A percentile compares a stretch with the other conserved stretches of the same genome.
Conservation (phyloP, 2,329 filamentous ascomycete genomes). For the Huntiella abstrusa region DNA sequence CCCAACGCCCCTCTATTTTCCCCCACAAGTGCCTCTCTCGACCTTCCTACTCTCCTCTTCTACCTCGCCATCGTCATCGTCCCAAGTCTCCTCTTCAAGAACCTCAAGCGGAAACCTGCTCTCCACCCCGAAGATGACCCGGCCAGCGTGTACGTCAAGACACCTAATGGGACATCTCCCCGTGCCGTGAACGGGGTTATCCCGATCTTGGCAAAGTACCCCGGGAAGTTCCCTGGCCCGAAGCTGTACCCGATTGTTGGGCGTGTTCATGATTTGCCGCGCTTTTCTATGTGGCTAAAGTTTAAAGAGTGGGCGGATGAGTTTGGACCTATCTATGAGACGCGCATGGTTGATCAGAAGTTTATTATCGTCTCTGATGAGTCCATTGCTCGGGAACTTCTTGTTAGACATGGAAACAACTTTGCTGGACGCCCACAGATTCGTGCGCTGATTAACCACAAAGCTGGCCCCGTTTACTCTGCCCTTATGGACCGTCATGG, state of each 20-base stretch:
- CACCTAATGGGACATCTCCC: conserved; percentile 12
- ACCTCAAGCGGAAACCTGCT: conserved; percentile 17
- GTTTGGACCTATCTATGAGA: conserved; percentile 26
- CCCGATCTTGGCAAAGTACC: conserved; percentile 10
- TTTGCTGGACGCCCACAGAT: conserved; percentile 33
- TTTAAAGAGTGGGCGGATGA: conserved; percentile 28
- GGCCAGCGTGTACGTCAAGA: neutral
- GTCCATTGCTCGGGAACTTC: conserved; percentile 28
- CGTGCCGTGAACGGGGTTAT: conserved; percentile 9
- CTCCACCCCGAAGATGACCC: neutral
- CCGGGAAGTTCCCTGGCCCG: conserved; percentile 25
- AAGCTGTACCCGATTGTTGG: conserved; percentile 29
- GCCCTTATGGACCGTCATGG: conserved; percentile 32
- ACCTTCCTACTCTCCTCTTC: conserved; percentile 22
- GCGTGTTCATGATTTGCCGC: conserved; percentile 28
- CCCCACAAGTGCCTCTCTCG: conserved; percentile 19
- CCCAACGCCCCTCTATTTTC: neutral
- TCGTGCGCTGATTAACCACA: conserved; percentile 29
- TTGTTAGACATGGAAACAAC: conserved; percentile 30
- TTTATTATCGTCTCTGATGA: conserved; percentile 29
- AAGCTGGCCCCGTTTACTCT: conserved; percentile 28
- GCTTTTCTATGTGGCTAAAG: conserved; percentile 30
- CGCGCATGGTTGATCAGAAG: conserved; percentile 21
- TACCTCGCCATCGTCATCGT: conserved; percentile 24
- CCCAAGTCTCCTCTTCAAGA: conserved; percentile 25